Evolutionary conservation across 1,284 basidiomycete genomes (phyloP).

Genomic region (Trichosporon ovoides): DNA sequence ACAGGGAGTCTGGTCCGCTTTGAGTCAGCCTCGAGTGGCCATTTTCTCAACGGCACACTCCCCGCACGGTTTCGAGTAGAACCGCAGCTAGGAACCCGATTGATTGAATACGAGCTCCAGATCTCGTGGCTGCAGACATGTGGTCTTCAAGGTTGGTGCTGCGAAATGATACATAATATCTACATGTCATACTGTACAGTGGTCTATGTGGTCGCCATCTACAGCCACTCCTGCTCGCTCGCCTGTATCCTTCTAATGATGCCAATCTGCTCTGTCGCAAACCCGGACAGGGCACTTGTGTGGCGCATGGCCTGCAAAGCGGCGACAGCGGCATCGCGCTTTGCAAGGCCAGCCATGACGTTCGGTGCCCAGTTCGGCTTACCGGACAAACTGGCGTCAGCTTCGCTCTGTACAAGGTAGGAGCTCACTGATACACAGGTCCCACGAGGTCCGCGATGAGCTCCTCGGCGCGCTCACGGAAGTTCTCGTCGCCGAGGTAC

Average conservation of each 20-base stretch:
- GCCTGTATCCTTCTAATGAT: constrained; percentile 12
- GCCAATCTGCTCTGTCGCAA: constrained; percentile 11
- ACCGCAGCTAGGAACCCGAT: too few species aligned
- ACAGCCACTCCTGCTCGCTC: constrained; percentile 12
- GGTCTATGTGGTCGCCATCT: neutral
- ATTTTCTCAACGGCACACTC: too few species aligned
- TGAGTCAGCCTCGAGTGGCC: too few species aligned
- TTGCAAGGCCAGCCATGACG: constrained; percentile 11
- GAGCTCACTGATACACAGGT: constrained; percentile 70
- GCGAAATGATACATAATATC: neutral
- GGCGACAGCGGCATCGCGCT: constrained; percentile 19
- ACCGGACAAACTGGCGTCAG: constrained; percentile 9
- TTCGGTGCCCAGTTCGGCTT: constrained; percentile 12
- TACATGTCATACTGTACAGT: constrained; percentile 4
- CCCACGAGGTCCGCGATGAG: constrained; percentile 79
- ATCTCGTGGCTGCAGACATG: too few species aligned
- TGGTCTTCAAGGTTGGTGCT: too few species aligned
- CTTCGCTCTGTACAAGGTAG: neutral
- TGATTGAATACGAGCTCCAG: too few species aligned
- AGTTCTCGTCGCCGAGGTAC: constrained; percentile 77
- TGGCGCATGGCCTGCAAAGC: constrained; percentile 11
- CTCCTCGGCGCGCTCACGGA: constrained; percentile 77
- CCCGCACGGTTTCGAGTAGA: too few species aligned
- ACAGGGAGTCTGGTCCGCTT: too few species aligned
- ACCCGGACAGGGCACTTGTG: constrained; percentile 9